phyloP scores from a whole-genome alignment of 495 filamentous ascomycete genomes.

The Xylaria sp. region DNA sequence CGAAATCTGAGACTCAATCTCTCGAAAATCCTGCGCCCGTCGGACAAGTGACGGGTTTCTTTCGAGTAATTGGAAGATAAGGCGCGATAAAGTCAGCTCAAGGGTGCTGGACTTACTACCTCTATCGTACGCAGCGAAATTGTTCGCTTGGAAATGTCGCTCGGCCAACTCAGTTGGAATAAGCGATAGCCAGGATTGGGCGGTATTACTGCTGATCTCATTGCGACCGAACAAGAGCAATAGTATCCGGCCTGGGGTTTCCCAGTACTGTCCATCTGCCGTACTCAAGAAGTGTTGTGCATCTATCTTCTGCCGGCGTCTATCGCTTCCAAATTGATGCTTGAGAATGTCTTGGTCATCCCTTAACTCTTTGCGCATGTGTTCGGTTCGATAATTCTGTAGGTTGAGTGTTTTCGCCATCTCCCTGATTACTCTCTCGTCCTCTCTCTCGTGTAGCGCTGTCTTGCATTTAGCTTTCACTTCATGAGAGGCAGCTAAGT shows the following conservation, averaged over 20 bases:
- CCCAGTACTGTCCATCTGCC: background rate
- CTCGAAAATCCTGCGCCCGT: background rate
- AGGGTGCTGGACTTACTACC: background rate
- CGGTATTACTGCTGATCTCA: background rate
- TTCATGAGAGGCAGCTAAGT: background rate
- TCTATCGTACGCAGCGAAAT: background rate
- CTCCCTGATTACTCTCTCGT: background rate
- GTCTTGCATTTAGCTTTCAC: background rate
- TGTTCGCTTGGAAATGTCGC: background rate
- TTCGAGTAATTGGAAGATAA: conserved; percentile 12
- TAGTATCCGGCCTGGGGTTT: background rate
- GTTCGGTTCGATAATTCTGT: background rate
- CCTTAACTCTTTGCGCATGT: background rate
- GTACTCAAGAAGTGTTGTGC: conserved; percentile 1
- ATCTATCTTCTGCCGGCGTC: conserved; percentile 13
- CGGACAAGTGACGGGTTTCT: background rate
- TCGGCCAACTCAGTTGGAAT: background rate
- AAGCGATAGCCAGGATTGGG: conserved; percentile 8
- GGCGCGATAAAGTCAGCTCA: conserved; percentile 6
- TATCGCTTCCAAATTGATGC: background rate
- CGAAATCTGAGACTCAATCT: conserved; percentile 13
- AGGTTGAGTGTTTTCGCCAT: background rate
- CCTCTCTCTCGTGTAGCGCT: conserved; percentile 2
- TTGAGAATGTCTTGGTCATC: background rate
- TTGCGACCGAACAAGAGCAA: conserved; percentile 15